Conservation (phyloP, 345 rosid genomes). For the Brassica incana region DNA sequence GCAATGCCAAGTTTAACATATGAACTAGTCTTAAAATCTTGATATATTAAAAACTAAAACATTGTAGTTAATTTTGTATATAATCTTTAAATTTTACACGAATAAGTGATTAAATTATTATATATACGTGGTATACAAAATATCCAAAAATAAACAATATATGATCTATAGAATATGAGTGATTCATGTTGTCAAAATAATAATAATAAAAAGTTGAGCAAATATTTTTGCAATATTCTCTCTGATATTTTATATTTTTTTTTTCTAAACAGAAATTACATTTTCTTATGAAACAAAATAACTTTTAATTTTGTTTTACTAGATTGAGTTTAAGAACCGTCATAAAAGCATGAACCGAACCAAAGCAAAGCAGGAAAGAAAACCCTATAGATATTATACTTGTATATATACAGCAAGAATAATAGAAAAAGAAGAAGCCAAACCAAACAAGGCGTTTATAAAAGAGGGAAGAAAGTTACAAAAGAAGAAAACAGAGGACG, state of each 20-base stretch:
- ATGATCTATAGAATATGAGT: neutral
- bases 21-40: neutral
- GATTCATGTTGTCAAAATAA: neutral
- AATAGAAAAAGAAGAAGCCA: neutral
- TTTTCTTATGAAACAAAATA: neutral
- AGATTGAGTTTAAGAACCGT: conserved; percentile 15
- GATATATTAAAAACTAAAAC: neutral
- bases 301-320: neutral
- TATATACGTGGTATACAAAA: neutral
- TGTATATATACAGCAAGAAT: neutral
- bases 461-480: conserved; percentile 25
- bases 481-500: conserved; percentile 35
- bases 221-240: neutral
- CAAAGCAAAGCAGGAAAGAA: neutral
- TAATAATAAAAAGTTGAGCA: neutral
- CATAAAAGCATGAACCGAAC: conserved; percentile 13
- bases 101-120: no score
- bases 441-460: conserved; percentile 29
- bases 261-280: neutral
- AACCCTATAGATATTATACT: conserved; percentile 9
- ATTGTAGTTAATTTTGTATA: neutral
- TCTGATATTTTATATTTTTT: neutral
- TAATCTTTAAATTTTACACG: neutral
- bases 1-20: conserved; percentile 12
- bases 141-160: neutral